Evolutionary conservation across 768 basidiomycete genomes (phyloP).

Genomic region (Leccinum arenicola): DNA sequence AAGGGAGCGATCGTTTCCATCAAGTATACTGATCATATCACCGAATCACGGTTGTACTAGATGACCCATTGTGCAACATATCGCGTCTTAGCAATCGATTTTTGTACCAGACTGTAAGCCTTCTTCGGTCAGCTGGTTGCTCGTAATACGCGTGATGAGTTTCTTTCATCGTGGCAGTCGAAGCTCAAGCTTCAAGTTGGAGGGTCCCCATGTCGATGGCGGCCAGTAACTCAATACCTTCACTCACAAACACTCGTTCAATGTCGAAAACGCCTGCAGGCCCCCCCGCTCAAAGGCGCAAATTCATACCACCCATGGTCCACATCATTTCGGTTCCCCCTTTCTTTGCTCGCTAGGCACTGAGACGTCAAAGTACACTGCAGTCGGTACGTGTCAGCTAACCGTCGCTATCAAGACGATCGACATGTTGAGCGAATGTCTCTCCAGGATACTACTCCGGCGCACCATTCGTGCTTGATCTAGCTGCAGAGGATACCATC

Average conservation of each 20-base stretch:
- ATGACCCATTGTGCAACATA: slow-evolving; percentile 3
- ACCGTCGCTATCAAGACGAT: no score
- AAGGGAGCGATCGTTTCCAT: background rate
- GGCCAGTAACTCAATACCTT: background rate
- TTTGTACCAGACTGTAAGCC: background rate
- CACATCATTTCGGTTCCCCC: background rate
- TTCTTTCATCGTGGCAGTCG: background rate
- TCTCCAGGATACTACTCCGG: slow-evolving; percentile 56
- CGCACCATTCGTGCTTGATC: slow-evolving; percentile 46
- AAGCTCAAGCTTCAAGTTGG: background rate
- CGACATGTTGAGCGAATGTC: background rate
- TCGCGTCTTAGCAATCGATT: background rate
- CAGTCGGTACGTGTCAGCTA: slow-evolving; percentile 37
- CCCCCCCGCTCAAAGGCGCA: slow-evolving; percentile 6
- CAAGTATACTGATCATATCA: background rate
- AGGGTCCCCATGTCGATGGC: background rate
- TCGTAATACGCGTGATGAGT: no score
- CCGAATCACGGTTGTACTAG: slow-evolving; percentile 7
- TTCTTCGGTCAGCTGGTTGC: background rate
- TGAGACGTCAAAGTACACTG: slow-evolving; percentile 37
- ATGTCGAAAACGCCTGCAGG: slow-evolving; percentile 38
- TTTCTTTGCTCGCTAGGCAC: slow-evolving; percentile 15
- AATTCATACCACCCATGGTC: background rate
- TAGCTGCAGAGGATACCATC: slow-evolving; percentile 41
- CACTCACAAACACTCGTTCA: background rate